Percentiles rank a stretch among this genome's conserved stretches.
These are phyloP conservation scores for Pinus tabuliformis DNA, from an alignment of 75 land plant genomes.

Conservation along the genomic window DNA sequence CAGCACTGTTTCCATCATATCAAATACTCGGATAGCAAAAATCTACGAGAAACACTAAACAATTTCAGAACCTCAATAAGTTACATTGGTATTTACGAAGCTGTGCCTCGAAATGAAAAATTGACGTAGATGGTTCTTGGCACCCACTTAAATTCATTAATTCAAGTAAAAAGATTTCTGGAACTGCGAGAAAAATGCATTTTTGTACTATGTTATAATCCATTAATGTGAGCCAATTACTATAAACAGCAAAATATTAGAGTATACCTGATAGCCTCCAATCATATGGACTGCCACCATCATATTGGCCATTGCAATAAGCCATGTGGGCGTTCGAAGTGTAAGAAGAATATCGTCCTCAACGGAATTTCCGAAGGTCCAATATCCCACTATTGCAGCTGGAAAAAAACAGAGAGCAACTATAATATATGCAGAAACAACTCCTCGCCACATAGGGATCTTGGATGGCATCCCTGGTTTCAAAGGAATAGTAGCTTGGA, in stretches of 20 bases:
- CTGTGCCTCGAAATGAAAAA: too few relatives aligned
- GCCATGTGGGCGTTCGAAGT: constrained; percentile 39
- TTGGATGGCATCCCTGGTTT: constrained; percentile 55
- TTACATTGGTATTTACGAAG: too few relatives aligned
- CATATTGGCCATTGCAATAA: constrained; percentile 55
- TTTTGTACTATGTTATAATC: too few relatives aligned
- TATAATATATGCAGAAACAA: constrained; percentile 48
- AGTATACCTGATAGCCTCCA: constrained; percentile 62
- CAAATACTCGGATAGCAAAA: too few relatives aligned
- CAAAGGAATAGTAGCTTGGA: constrained; percentile 71
- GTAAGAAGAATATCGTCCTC: constrained; percentile 36
- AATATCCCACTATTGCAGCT: constrained; percentile 57
- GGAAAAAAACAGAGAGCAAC: constrained; percentile 70
- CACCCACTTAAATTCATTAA: too few relatives aligned
- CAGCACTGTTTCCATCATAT: too few relatives aligned
- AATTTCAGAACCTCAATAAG: too few relatives aligned
- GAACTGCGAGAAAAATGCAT: too few relatives aligned
- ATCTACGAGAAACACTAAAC: too few relatives aligned
- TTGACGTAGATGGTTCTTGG: too few relatives aligned
- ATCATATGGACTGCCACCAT: constrained; percentile 67
- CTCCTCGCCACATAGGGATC: constrained; percentile 69
- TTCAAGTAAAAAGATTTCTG: too few relatives aligned
- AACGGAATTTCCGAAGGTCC: constrained; percentile 61
- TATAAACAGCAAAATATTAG: background rate
- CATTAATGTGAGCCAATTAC: background rate